Percentiles rank a stretch among this genome's conserved stretches.
These are phyloP conservation scores for Gremmenia infestans DNA, from an alignment of 2,329 filamentous ascomycete species.

Conservation along the genomic window DNA sequence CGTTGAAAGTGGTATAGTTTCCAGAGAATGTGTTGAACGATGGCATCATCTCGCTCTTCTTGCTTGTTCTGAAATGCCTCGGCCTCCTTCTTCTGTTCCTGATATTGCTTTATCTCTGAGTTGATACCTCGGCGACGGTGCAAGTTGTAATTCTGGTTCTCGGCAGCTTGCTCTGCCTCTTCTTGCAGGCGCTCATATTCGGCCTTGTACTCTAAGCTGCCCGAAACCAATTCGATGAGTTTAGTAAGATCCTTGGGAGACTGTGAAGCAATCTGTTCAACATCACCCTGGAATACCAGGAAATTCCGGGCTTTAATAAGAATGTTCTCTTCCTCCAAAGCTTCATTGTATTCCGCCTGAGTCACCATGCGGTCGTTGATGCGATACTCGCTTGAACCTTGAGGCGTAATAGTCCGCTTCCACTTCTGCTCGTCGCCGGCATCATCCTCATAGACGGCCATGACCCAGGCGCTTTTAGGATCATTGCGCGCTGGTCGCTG, in stretches of 20 bases:
- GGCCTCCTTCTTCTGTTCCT: constrained; percentile 92
- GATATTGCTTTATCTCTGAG: constrained; percentile 95
- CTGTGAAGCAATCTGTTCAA: constrained; percentile 93
- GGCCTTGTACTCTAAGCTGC: constrained; percentile 87
- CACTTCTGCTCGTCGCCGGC: constrained; percentile 91
- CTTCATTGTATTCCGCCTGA: constrained; percentile 88
- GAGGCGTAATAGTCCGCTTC: constrained; percentile 89
- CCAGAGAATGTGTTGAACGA: constrained; percentile 92
- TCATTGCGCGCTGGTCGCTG: constrained; percentile 69
- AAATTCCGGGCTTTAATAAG: constrained; percentile 98
- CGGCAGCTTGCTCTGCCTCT: constrained; percentile 78
- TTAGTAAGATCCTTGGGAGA: constrained; percentile 90
- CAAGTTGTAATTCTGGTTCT: constrained; percentile 84
- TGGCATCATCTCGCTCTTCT: constrained; percentile 82
- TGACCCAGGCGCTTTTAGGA: constrained; percentile 95
- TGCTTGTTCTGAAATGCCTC: constrained; percentile 90
- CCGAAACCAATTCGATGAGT: constrained; percentile 95
- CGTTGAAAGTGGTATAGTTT: constrained; percentile 94
- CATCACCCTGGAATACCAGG: constrained; percentile 95
- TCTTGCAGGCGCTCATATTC: constrained; percentile 90
- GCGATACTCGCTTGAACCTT: constrained; percentile 88
- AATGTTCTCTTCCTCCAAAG: constrained; percentile 90
- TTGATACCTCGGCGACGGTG: constrained; percentile 91
- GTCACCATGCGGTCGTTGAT: constrained; percentile 91
- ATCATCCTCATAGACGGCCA: constrained; percentile 98